Evolutionary conservation across 164 flowering plant species (phyloP), one percentile per base, ranked within the genome.

Genomic region (Warburgia ugandensis): DNA sequence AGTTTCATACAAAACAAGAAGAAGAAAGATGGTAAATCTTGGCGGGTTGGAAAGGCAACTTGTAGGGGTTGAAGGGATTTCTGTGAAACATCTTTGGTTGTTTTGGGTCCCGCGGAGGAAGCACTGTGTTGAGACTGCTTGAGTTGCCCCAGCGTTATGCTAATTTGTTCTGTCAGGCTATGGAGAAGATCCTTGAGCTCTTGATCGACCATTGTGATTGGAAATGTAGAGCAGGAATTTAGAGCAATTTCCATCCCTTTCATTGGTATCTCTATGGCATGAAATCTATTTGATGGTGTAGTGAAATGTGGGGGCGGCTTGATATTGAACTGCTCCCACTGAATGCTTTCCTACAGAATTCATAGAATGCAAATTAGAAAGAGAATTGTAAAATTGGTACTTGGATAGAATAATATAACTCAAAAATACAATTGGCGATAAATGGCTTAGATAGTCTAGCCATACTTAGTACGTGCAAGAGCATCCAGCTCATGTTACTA

Each of bases 171-270:
- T 29, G 71, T 67, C 4, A 70, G 49, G 25, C 20, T 42, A 0
- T 4, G 16, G 5, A 81, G 14, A 20, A 53, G 65, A 30, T 58
- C 53, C 67, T 72, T 71, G 32, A 73, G 59, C 29, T 69, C 68
- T 38, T 42, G 26, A 37, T 73, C 70, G 1, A 54, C 45, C 0
- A 71, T 27, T 32, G 28, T 42, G n/a, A 56, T 33, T 5, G 90
- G 77, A 45, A 65, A 64, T 20, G 72, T 53, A 29, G 73, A 45
- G 49, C 40, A 54, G 26, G 55, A 62, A 16, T 56, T 38, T 48
- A 83, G 53, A 29, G 90, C 86, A 31, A 79, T 58, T 52, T 83
- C 83, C 86, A 91, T 83, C 21, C 95, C 98, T 68, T 65, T 73
- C 40, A 87, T 51, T 7, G 73, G 61, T 10, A 32, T 61, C 58